A percentile compares a stretch with the other conserved stretches of the same genome.
phyloP scores from a whole-genome alignment of 805 yeast species.

The Kazachstania martiniae region DNA sequence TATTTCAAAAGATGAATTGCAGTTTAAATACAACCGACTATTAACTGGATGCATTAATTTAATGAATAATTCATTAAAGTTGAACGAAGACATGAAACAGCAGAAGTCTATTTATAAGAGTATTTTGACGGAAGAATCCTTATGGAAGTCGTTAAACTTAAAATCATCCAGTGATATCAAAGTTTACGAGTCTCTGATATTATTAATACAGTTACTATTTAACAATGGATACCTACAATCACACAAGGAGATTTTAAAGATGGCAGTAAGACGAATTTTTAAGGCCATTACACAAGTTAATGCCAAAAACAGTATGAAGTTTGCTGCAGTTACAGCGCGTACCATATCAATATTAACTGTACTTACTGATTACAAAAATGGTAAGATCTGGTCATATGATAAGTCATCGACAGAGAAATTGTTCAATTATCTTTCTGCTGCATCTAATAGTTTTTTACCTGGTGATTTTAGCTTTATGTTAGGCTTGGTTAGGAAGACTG shows the following conservation, averaged over 20 bases:
- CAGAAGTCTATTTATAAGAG: conserved; percentile 15
- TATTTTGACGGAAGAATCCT: conserved; percentile 32
- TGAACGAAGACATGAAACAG: conserved; percentile 6
- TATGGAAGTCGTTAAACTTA: conserved; percentile 35
- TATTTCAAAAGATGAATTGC: conserved; percentile 53
- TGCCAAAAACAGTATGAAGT: conserved; percentile 31
- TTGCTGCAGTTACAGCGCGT: conserved; percentile 37
- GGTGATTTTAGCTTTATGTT: conserved; percentile 33
- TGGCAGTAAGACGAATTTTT: conserved; percentile 24
- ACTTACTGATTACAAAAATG: conserved; percentile 36
- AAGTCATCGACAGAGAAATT: conserved; percentile 39
- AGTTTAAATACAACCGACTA: conserved; percentile 51
- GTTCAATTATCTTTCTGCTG: conserved; percentile 37
- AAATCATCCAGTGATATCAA: conserved; percentile 30
- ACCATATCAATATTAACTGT: conserved; percentile 38
- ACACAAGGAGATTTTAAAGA: conserved; percentile 24
- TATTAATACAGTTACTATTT: conserved; percentile 28
- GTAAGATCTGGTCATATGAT: conserved; percentile 42
- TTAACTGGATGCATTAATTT: conserved; percentile 40
- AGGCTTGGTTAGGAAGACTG: conserved; percentile 11
- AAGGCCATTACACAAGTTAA: conserved; percentile 25
- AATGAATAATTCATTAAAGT: conserved; percentile 28
- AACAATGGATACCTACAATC: conserved; percentile 9
- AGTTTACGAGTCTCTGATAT: conserved; percentile 33
- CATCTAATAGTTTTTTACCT: conserved; percentile 44